Evolutionary conservation across 2,329 filamentous ascomycete genomes (phyloP).

Genomic region (Aspergillus flavus): DNA sequence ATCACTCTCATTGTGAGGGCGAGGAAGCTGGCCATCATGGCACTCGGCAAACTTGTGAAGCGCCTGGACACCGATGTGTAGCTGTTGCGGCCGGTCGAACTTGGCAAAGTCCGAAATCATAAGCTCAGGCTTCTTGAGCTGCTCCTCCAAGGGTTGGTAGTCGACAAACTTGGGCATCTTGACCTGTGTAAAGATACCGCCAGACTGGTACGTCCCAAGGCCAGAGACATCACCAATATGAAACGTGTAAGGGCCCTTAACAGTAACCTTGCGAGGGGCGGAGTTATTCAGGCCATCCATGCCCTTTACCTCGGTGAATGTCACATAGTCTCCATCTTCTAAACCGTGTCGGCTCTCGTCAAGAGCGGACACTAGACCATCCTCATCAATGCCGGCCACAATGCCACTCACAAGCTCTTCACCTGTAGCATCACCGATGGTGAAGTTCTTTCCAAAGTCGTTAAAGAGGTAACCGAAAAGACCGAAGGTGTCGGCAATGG

Average conservation of each 20-base stretch:
- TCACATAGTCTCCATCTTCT: slow-evolving; percentile 95
- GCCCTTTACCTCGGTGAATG: slow-evolving; percentile 88
- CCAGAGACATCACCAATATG: slow-evolving; percentile 91
- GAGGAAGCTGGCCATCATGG: slow-evolving; percentile 72
- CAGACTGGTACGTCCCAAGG: slow-evolving; percentile 82
- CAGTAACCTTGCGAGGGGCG: slow-evolving; percentile 85
- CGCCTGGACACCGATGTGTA: slow-evolving; percentile 91
- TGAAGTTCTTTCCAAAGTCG: slow-evolving; percentile 94
- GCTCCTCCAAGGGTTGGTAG: slow-evolving; percentile 77
- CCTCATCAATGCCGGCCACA: slow-evolving; percentile 83
- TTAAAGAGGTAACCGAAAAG: slow-evolving; percentile 96
- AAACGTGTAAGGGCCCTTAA: slow-evolving; percentile 96
- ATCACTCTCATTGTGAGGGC: slow-evolving; percentile 82
- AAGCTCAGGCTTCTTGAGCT: slow-evolving; percentile 85
- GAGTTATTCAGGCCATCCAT: slow-evolving; percentile 85
- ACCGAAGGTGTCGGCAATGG: slow-evolving; percentile 86
- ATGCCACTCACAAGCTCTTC: slow-evolving; percentile 88
- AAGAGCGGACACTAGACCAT: slow-evolving; percentile 86
- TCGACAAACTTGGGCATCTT: slow-evolving; percentile 96
- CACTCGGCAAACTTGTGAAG: slow-evolving; percentile 80
- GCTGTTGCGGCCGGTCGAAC: slow-evolving; percentile 89
- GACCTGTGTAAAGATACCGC: slow-evolving; percentile 90
- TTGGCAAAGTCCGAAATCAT: slow-evolving; percentile 96
- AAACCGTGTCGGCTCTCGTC: slow-evolving; percentile 95
- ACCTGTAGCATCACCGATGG: slow-evolving; percentile 84